phyloP scores from a whole-genome alignment of 768 basidiomycete species.

The Trametes elegans region DNA sequence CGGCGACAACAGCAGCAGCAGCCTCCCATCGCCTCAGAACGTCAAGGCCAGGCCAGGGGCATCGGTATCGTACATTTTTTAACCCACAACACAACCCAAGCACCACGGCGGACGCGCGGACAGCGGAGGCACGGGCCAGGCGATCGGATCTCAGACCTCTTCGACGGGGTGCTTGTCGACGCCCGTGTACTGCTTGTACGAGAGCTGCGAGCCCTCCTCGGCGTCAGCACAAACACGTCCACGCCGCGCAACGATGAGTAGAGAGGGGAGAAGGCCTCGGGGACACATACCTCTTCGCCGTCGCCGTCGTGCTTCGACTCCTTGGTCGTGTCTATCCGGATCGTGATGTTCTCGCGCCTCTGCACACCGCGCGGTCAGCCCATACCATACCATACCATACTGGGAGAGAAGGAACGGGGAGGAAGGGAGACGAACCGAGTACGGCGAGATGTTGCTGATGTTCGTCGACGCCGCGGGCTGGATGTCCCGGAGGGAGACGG shows the following conservation, averaged over 20 bases:
- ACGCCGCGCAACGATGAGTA: too few relatives aligned
- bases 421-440: conserved; percentile 1
- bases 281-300: not conserved
- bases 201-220: not conserved
- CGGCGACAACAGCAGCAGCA: too few relatives aligned
- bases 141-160: conserved; percentile 7
- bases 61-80: too few relatives aligned
- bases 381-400: not conserved
- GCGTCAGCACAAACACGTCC: not conserved
- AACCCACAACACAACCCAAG: too few relatives aligned
- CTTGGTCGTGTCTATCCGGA: conserved; percentile 62
- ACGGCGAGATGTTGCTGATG: conserved; percentile 37
- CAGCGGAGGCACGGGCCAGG: not conserved
- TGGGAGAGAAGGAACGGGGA: not conserved
- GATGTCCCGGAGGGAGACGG: conserved; percentile 17
- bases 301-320: conserved; percentile 43
- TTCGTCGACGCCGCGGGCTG: conserved; percentile 7
- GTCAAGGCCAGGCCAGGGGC: too few relatives aligned
- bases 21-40: too few relatives aligned
- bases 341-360: conserved; percentile 40
- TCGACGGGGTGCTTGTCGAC: conserved; percentile 13
- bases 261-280: not conserved
- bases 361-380: not conserved
- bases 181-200: conserved; percentile 9
- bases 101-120: not conserved